These are phyloP conservation scores for Oryza meridionalis DNA, from an alignment of 176 grass and related monocot genomes.

Conservation along the genomic window DNA sequence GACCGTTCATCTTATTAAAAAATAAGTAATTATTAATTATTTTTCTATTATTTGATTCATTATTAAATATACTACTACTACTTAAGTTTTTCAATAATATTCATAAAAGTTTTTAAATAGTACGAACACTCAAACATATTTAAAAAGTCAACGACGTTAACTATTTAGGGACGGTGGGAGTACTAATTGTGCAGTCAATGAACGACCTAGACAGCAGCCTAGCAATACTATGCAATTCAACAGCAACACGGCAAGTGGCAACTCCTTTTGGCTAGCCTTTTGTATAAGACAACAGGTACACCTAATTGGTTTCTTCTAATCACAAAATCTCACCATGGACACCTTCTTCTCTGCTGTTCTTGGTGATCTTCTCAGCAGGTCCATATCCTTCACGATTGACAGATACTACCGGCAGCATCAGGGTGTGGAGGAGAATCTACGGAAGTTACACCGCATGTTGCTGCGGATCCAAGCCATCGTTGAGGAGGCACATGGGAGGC, in stretches of 20 bases:
- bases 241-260: not conserved
- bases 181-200: too few species aligned
- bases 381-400: not conserved
- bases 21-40: too few species aligned
- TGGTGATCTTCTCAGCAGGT: not conserved
- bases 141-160: too few species aligned
- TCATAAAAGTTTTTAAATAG: too few species aligned
- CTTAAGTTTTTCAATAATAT: too few species aligned
- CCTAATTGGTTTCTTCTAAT: not conserved
- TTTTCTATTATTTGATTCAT: too few species aligned
- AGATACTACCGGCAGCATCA: not conserved
- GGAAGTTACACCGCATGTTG: not conserved
- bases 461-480: not conserved
- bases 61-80: too few species aligned
- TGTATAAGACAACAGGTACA: not conserved
- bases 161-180: too few species aligned
- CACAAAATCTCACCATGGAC: not conserved
- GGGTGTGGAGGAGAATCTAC: not conserved
- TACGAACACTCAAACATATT: too few species aligned
- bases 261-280: not conserved
- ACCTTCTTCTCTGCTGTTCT: not conserved
- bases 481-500: not conserved
- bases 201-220: too few species aligned
- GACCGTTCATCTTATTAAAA: too few species aligned
- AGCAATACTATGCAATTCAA: too few species aligned